A percentile compares a stretch with the other conserved stretches of the same genome.
phyloP scores from a whole-genome alignment of 176 grass and related monocot species.

The Thalia dealbata region DNA sequence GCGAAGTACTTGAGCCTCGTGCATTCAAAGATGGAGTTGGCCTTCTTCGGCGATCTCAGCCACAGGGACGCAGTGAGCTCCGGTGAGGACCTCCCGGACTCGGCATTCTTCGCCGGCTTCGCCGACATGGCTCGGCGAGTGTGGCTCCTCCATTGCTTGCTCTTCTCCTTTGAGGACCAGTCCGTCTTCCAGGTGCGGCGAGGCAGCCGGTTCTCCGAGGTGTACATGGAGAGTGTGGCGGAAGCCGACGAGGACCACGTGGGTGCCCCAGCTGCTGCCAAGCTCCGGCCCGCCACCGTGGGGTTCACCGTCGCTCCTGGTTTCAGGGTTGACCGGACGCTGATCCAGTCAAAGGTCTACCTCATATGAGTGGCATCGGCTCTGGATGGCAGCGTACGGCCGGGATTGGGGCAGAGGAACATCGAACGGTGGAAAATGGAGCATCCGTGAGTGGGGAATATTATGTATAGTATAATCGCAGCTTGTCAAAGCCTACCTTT shows the following conservation, averaged over 20 bases:
- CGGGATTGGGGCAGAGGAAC: neutral
- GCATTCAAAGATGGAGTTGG: conserved; percentile 83
- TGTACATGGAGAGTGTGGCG: conserved; percentile 79
- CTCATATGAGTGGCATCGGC: conserved; percentile 17
- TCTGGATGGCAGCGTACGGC: neutral
- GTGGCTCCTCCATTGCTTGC: conserved; percentile 84
- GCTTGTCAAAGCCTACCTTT: neutral
- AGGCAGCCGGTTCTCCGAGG: conserved; percentile 61
- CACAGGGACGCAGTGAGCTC: conserved; percentile 82
- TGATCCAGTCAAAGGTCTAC: conserved; percentile 77
- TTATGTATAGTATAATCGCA: neutral
- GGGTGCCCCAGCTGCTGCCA: neutral
- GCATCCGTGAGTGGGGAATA: neutral
- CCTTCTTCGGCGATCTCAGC: conserved; percentile 77
- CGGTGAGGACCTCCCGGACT: conserved; percentile 55
- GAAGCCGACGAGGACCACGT: conserved; percentile 20
- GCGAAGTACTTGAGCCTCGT: conserved; percentile 82
- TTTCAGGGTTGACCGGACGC: conserved; percentile 53
- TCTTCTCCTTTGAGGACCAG: conserved; percentile 62
- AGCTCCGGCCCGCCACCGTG: conserved; percentile 12
- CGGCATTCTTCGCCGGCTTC: conserved; percentile 66
- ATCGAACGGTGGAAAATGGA: neutral
- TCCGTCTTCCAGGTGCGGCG: conserved; percentile 48
- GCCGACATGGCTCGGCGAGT: conserved; percentile 79
- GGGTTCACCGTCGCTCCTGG: conserved; percentile 85